Evolutionary conservation across 805 yeast genomes (phyloP), one percentile per base, ranked within the genome.

Genomic region (Lipomyces anomalus): DNA sequence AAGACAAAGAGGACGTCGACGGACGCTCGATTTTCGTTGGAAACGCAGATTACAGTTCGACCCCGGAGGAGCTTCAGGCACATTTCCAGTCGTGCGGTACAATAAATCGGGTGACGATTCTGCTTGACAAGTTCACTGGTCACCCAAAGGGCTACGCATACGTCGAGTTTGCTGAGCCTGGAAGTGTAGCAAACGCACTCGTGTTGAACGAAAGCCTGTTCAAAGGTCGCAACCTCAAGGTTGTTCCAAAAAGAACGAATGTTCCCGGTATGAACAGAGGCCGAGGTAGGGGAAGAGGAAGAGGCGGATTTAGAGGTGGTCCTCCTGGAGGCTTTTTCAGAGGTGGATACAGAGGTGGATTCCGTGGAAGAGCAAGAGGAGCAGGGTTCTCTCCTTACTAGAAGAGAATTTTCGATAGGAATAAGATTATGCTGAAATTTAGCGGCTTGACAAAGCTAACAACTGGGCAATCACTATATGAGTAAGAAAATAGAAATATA

Each of bases 101-200:
- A 4, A 83, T 87, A 43, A 80, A 83, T 59, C 74, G 95, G 57
- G 87, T 86, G 28, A 85, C 92, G 2, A 85, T 87, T 38, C 66
- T 82, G 62, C 70, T 76, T 46, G 84, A 86, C 66, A 82, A 80
- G 63, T 65, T 68, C 56, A 79, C 92, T 0, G 94, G 95, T 4
- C 81, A 76, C 52, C 92, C 95, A 36, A 82, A 82, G 64, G 95
- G 95, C 18, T 55, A 48, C 66, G 95, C 95, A 1, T 87, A 85
- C 63, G 73, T 87, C 51, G 95, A 87, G 62, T 87, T 85, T 60
- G 74, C 79, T n/a, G 83, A 76, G 58, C 74, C 77, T 9, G 71
- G 72, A n/a, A 70, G 74, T 9, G 88, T 84, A 4, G 68, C 75
- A 17, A 71, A 74, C 49, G 94, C 95, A 1, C 69, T 85, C 35